Evolutionary conservation across 73 alveolate genomes (phyloP).

Genomic region (Effrenium voratum): DNA sequence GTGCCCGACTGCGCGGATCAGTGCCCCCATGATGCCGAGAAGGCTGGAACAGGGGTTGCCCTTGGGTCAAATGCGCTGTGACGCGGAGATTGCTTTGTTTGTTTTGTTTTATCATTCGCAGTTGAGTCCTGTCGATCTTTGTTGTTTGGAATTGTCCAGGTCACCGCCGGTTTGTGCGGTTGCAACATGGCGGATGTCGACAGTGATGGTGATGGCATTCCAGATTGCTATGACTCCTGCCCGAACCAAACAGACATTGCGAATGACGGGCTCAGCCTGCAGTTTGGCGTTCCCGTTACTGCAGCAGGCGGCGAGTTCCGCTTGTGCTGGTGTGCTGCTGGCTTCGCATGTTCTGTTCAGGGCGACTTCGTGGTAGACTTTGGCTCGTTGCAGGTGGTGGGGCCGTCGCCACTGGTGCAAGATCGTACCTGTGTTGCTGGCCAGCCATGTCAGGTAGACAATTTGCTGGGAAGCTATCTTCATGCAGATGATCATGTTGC

Average conservation of each 20-base stretch:
- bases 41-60: too few relatives aligned
- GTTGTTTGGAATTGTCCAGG: too few relatives aligned
- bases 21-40: constrained; percentile 1
- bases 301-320: constrained; percentile 41
- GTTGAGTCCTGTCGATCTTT: too few relatives aligned
- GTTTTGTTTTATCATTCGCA: too few relatives aligned
- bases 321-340: constrained; percentile 51
- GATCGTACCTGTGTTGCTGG: constrained; percentile 66
- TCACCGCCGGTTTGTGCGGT: constrained; percentile 43
- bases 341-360: constrained; percentile 11
- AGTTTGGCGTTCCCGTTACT: constrained; percentile 8
- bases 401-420: constrained; percentile 28
- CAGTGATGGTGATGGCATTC: constrained; percentile 63
- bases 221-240: constrained; percentile 55
- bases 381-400: constrained; percentile 11
- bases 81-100: too few relatives aligned
- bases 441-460: constrained; percentile 45
- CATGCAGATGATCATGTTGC: background rate
- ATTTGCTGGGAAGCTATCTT: background rate
- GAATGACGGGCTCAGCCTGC: background rate
- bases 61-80: too few relatives aligned
- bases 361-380: background rate
- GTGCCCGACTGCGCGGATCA: background rate
- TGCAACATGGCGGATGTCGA: constrained; percentile 6
- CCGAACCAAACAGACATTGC: constrained; percentile 34